Conservation (phyloP, 495 filamentous ascomycete species). For the Talaromyces trachyspermus region DNA sequence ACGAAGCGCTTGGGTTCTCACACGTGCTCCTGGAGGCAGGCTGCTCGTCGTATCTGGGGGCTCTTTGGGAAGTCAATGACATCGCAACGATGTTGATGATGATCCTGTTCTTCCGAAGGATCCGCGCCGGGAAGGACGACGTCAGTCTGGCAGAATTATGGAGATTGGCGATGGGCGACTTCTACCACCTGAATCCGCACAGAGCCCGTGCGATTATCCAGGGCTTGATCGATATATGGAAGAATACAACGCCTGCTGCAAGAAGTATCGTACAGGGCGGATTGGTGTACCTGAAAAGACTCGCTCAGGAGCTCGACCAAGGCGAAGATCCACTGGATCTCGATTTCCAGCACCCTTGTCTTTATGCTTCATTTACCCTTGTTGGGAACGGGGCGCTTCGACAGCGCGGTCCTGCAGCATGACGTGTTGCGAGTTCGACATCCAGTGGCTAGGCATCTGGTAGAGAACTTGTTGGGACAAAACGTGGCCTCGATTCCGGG, state of each 20-base stretch:
- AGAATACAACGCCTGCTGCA: not conserved
- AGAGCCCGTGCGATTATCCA: not conserved
- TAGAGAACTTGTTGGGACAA: too few species aligned
- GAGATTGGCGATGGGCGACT: not conserved
- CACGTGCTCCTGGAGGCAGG: not conserved
- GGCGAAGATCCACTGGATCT: not conserved
- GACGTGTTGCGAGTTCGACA: too few species aligned
- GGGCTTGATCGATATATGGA: not conserved
- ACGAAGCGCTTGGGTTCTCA: not conserved
- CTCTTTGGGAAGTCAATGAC: constrained; percentile 1
- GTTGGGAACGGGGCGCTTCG: not conserved
- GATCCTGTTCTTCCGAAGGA: not conserved
- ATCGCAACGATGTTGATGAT: constrained; percentile 1
- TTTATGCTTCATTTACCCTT: not conserved
- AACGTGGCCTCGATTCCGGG: too few species aligned
- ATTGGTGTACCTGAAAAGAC: constrained; percentile 1
- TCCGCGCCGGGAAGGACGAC: not conserved
- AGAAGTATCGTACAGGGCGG: not conserved
- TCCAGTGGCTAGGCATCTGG: too few species aligned
- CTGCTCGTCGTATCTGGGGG: not conserved
- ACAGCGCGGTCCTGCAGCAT: too few species aligned
- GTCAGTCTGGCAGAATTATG: not conserved
- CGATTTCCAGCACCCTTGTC: not conserved
- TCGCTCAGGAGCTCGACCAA: not conserved
- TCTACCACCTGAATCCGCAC: not conserved